These are phyloP conservation scores for Globisporangium takayamanum DNA, from an alignment of 352 stramenopile genomes.

Conservation along the genomic window DNA sequence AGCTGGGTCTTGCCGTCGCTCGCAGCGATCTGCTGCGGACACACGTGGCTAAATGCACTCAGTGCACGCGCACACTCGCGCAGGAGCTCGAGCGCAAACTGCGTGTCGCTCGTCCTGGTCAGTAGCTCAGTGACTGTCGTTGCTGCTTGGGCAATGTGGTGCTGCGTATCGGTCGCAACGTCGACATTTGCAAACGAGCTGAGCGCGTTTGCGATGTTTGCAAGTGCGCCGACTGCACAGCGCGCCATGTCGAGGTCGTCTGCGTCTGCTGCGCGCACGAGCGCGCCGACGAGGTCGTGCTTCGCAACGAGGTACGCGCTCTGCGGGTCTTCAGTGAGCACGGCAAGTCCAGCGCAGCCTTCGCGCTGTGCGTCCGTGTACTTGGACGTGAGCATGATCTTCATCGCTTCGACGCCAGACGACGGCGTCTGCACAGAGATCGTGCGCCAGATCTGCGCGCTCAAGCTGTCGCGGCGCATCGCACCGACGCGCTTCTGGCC, in stretches of 20 bases:
- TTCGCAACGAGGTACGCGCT: conserved; percentile 57
- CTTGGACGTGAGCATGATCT: conserved; percentile 79
- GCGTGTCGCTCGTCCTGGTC: conserved; percentile 34
- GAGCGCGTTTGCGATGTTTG: conserved; percentile 59
- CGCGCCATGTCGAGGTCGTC: conserved; percentile 64
- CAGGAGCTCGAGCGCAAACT: conserved; percentile 65
- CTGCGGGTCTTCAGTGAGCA: conserved; percentile 58
- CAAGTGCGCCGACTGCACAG: conserved; percentile 54
- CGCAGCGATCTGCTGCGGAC: conserved; percentile 22
- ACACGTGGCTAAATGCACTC: conserved; percentile 42
- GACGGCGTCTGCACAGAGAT: conserved; percentile 43
- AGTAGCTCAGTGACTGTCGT: conserved; percentile 39
- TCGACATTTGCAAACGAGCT: conserved; percentile 37
- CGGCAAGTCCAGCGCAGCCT: conserved; percentile 61
- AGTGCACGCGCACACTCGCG: conserved; percentile 66
- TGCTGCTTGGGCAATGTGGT: conserved; percentile 45
- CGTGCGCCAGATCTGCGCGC: conserved; percentile 53
- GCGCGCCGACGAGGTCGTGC: conserved; percentile 40
- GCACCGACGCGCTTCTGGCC: conserved; percentile 49
- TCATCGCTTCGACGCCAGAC: conserved; percentile 77
- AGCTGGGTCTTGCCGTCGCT: conserved; percentile 28
- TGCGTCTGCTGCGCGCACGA: conserved; percentile 38
- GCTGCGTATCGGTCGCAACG: conserved; percentile 22
- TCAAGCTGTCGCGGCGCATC: conserved; percentile 39
- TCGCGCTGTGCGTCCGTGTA: conserved; percentile 68